Conservation (phyloP, 768 basidiomycete genomes). For the Kwoniella shandongensis region DNA sequence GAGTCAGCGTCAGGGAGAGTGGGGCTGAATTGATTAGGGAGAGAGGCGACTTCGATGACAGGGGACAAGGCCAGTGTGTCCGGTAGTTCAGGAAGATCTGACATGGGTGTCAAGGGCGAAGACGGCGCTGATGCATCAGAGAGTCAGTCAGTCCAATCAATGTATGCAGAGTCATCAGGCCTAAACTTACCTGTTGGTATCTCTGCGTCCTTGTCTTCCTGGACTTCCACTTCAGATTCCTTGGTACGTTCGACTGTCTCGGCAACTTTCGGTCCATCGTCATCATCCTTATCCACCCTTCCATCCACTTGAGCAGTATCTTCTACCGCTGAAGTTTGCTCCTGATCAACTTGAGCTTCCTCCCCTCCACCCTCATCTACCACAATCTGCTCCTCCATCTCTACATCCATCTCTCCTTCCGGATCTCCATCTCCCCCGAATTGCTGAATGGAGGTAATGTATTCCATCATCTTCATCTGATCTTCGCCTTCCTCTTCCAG, state of each 20-base stretch:
- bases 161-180: background rate
- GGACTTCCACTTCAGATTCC: background rate
- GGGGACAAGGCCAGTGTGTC: slow-evolving; percentile 11
- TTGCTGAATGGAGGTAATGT: slow-evolving; percentile 14
- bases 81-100: slow-evolving; percentile 34
- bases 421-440: slow-evolving; percentile 5
- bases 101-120: slow-evolving; percentile 30
- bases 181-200: slow-evolving; percentile 13
- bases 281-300: background rate
- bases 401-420: slow-evolving; percentile 8
- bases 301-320: background rate
- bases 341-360: background rate
- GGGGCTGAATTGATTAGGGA: background rate
- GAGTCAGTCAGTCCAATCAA: background rate
- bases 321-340: background rate
- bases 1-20: background rate
- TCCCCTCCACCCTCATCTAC: background rate
- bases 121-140: slow-evolving; percentile 20
- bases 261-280: background rate
- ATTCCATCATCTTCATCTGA: slow-evolving; percentile 20
- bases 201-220: slow-evolving; percentile 3
- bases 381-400: background rate
- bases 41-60: background rate
- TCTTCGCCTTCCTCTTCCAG: slow-evolving; percentile 15
- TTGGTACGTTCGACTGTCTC: background rate